Evolutionary conservation across 495 filamentous ascomycete genomes (phyloP), one percentile per base, ranked within the genome.

Genomic region (Podospora fimiseda): DNA sequence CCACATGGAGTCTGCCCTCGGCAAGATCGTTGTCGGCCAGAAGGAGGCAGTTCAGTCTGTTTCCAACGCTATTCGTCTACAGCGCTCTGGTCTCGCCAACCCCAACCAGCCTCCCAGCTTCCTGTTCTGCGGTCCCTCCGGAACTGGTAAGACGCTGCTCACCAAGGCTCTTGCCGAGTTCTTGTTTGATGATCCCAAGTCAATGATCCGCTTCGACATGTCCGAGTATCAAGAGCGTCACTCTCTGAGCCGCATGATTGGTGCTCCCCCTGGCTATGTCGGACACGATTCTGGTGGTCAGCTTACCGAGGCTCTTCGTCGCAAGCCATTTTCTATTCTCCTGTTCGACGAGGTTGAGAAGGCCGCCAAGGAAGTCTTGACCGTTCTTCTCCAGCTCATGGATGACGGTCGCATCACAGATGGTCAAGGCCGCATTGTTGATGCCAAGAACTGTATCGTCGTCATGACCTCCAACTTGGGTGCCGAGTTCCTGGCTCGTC

Each of bases 151-250:
- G 74, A 98, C 93, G 2, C 74, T 98, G 11, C 84, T 98, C 43
- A 96, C 91, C 52, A 98, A 98, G 70, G 90, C 90, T 8, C 79
- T 98, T 9, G 93, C 93, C 41, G 93, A 98, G 67, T 98, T 98
- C 76, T 78, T 98, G 33, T 98, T 98, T 71, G 93, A 98, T 64
- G 93, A 98, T 62, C 78, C 93, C 14, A 96, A 96, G 76, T 74
- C 90, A 15, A 98, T 98, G 93, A 95, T 98, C 63, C 88, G 93
- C 14, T 91, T 98, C 74, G 93, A 98, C 70, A 98, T 98, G 93
- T 97, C 93, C 7, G 93, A 98, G 67, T 98, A 98, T 70, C 94
- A 97, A 70, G 93, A 98, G 70, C 87, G 91, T 9, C 93, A 98
- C 70, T 89, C 91, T 1, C 82, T 98, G 20, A 94, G 88, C 61